Conservation (phyloP, 2,329 filamentous ascomycete species). For the Cordyceps fumosorosea region DNA sequence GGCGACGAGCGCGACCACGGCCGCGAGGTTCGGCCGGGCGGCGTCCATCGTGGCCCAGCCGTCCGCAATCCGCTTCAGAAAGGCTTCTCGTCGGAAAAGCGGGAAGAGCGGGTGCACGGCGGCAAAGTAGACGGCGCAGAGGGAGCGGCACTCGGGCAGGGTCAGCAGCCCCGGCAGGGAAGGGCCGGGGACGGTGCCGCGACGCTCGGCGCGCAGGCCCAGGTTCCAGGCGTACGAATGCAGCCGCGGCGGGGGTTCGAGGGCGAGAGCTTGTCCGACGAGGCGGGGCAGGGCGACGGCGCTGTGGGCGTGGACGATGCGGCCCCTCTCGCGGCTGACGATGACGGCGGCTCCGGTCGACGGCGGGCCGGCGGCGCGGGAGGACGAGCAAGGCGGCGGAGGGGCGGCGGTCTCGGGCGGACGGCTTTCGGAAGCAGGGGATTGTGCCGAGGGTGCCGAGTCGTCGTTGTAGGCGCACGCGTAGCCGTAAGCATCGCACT, state of each 20-base stretch:
- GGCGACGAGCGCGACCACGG: conserved; percentile 14
- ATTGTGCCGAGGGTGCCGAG: background rate
- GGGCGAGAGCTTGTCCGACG: conserved; percentile 13
- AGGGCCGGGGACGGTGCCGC: background rate
- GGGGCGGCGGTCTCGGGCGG: background rate
- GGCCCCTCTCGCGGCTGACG: conserved; percentile 6
- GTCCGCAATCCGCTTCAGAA: background rate
- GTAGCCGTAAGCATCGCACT: conserved; percentile 15
- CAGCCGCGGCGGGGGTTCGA: conserved; percentile 15
- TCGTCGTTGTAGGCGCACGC: conserved; percentile 6
- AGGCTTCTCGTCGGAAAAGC: background rate
- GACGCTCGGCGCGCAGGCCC: conserved; percentile 14
- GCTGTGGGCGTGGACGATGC: conserved; percentile 15
- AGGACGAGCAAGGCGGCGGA: too few species aligned
- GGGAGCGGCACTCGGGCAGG: conserved; percentile 12
- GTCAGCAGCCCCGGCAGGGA: conserved; percentile 4
- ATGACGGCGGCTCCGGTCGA: background rate
- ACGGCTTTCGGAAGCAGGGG: background rate
- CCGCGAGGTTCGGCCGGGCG: conserved; percentile 9
- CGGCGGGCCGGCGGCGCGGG: too few species aligned
- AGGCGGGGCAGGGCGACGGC: conserved; percentile 17
- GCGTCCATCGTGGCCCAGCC: background rate
- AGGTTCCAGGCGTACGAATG: conserved; percentile 19
- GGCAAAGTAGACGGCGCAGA: conserved; percentile 13
- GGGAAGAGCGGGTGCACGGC: conserved; percentile 14